Base-by-base conservation (phyloP, 2,329 filamentous ascomycete genomes). In the Arachnopeziza araneosa region DNA sequence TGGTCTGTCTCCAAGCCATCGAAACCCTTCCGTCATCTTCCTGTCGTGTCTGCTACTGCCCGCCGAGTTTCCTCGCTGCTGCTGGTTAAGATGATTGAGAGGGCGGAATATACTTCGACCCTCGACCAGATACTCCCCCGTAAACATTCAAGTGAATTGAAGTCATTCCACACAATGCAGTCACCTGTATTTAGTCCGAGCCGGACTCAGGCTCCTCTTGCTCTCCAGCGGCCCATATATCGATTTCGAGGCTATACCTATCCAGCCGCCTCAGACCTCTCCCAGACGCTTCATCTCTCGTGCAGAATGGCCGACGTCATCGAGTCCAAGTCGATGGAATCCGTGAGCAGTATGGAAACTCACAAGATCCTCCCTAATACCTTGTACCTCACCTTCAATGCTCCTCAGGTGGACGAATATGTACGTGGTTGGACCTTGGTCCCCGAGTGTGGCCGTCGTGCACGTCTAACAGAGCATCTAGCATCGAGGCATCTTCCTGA, bases 401-500 rank as follows among this genome's bases (percentile, higher is more conserved):
- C 66, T 23, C 67, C 67, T 0, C 56, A 63, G 36, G 65, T 67
- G 1, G 66, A 69, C 44, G 67, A 69, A 19, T 69, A 66, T 58
- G 67, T 68, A 61, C 7, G 56, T 64, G 7, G 48, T 32, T 55
- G 22, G 24, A 17, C 48, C 60, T 48, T 44, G 36, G n/a, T 44
- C 4, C 4, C 6, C 17, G 12, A 44, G 17, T 17, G 6, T 44
- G 10, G 17, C 6, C 10, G 24, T 44, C 50, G 22, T 30, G 12
- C 53, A 52, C 52, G 24, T 30, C 59, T 66, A 49, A 64, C 54
- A 24, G 1, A 10, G 12, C 17, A 21, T 19, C 19, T 52, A 69
- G 67, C 67, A 69, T 36, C 66, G 67, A 14, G 66, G 64, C 2
- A 58, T 69, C 30, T 69, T 68, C 48, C 63, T 69, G 21, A 68